Base-by-base conservation (phyloP, 2,329 filamentous ascomycete genomes). In the Aspergillus sp. region DNA sequence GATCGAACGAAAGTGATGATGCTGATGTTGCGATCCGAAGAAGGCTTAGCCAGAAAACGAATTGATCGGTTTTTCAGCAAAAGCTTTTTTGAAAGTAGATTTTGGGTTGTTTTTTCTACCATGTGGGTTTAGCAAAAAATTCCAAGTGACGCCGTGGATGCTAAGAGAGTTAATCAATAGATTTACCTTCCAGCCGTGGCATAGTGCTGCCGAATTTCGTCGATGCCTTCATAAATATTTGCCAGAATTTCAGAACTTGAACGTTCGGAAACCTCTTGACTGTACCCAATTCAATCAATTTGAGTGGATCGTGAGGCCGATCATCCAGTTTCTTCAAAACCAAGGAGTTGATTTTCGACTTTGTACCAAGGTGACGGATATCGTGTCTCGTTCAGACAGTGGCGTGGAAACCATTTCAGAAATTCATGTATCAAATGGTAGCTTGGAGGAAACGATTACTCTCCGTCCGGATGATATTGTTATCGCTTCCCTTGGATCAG, bases 401-500 rank as follows among this genome's bases (percentile, higher is more conserved):
- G 44, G 37, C 4, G 47, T 42, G 9, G 56, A 54, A 32, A 54
- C 49, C 5, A 55, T 61, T 5, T 56, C 59, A n/a, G 49, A 47
- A 5, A 56, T 65, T 31, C 47, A 53, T 38, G 54, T 53, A 42
- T 32, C 42, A 7, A 35, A 44, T 11, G 46, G 58, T 27, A 44
- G 58, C 13, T 35, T 41, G 9, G 43, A 55, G 11, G 47, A 49
- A 10, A 51, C 40, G 7, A 52, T 62, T 13, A 44, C 50, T n/a
- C 37, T 68, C 3, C 43, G 47, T 5, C 34, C 47, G 28, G 33
- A 65, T 27, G 70, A 72, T 42, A 57, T 71, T 11, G 60, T 68
- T 11, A 57, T 73, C 31, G 57, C 67, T 33, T 68, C 65, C 0
- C 55, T 69, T 5, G 68, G 69, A 6, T 69, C 65, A 10, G 56